Evolutionary conservation across 2,329 filamentous ascomycete genomes (phyloP).

Genomic region (Trichoderma atrobrunneum): DNA sequence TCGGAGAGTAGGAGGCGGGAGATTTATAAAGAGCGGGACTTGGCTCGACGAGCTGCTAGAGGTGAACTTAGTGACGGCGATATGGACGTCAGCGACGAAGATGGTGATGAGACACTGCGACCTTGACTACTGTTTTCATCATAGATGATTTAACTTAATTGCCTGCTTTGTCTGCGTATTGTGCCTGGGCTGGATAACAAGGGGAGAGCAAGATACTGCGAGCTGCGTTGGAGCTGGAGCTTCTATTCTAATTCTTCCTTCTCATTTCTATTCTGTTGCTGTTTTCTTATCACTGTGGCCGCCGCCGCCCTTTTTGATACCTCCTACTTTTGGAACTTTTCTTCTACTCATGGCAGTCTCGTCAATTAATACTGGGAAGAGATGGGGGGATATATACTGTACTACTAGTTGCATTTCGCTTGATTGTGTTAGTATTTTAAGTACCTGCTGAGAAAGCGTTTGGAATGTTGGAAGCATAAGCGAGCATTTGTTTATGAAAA

Average conservation of each 20-base stretch:
- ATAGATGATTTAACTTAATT: neutral
- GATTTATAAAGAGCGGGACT: conserved; percentile 63
- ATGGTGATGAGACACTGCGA: conserved; percentile 36
- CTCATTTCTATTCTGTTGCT: neutral
- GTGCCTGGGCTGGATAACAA: neutral
- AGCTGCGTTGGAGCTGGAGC: neutral
- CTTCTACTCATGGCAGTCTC: conserved; percentile 4
- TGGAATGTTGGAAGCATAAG: conserved; percentile 17
- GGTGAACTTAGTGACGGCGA: conserved; percentile 46
- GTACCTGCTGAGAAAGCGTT: neutral
- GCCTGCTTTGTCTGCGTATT: neutral
- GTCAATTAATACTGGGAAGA: neutral
- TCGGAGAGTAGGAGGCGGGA: conserved; percentile 68
- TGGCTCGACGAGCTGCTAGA: conserved; percentile 47
- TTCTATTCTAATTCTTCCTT: neutral
- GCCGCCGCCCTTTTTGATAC: neutral
- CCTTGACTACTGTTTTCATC: conserved; percentile 25
- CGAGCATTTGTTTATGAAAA: conserved; percentile 16
- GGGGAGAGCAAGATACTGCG: neutral
- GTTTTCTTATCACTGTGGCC: neutral
- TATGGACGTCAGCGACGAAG: conserved; percentile 34
- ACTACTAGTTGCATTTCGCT: conserved; percentile 13
- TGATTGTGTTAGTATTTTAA: conserved; percentile 11
- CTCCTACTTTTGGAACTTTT: conserved; percentile 5
- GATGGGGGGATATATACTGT: conserved; percentile 7